phyloP scores from a whole-genome alignment of 116 monocot species.

The Papilionanthe hybrid region DNA sequence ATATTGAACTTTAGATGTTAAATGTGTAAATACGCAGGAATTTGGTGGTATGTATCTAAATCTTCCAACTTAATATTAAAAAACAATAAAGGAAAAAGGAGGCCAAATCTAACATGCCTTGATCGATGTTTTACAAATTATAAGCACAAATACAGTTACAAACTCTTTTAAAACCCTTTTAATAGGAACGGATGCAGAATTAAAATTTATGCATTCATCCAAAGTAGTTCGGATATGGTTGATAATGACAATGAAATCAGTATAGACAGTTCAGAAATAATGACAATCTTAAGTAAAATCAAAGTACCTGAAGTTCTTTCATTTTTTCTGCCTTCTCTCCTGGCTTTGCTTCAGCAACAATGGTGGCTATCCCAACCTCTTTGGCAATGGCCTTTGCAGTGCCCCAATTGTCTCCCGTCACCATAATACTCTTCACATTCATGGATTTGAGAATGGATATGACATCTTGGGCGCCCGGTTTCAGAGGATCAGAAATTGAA shows the following conservation, averaged over 20 bases:
- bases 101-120: too few species aligned
- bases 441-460: slow-evolving; percentile 78
- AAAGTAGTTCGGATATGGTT: too few species aligned
- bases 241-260: not conserved
- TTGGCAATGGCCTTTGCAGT: slow-evolving; percentile 81
- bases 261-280: not conserved
- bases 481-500: slow-evolving; percentile 75
- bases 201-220: too few species aligned
- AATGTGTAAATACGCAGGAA: too few species aligned
- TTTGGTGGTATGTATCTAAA: too few species aligned
- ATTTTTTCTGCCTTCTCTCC: slow-evolving; percentile 79
- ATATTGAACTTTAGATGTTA: too few species aligned
- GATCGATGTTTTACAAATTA: too few species aligned
- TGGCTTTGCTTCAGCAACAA: slow-evolving; percentile 80
- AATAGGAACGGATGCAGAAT: too few species aligned
- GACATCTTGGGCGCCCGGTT: slow-evolving; percentile 65
- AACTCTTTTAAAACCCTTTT: too few species aligned
- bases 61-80: too few species aligned
- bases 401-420: slow-evolving; percentile 95
- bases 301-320: slow-evolving; percentile 71
- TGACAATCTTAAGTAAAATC: not conserved
- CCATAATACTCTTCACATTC: slow-evolving; percentile 84
- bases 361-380: slow-evolving; percentile 61
- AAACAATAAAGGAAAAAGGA: too few species aligned
- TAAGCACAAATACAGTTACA: too few species aligned